Conservation (phyloP, 116 monocot species). For the Zostera marina region DNA sequence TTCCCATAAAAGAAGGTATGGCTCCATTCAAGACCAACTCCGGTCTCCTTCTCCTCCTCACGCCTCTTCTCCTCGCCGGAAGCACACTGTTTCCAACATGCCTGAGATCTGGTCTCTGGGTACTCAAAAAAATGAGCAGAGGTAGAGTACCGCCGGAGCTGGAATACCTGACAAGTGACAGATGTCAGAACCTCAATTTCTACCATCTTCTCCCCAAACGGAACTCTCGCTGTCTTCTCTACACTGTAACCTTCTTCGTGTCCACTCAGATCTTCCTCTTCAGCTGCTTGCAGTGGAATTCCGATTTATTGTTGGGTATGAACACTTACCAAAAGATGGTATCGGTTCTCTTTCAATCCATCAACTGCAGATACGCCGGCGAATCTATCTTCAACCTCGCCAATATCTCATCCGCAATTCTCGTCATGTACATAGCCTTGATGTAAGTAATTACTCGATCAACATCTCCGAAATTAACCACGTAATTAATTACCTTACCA, state of each 20-base stretch:
- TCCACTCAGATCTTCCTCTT: constrained; percentile 10
- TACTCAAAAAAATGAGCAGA: constrained; percentile 4
- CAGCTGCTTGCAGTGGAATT: constrained; percentile 37
- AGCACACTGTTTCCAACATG: constrained; percentile 37
- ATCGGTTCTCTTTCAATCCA: constrained; percentile 24
- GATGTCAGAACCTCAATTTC: neutral
- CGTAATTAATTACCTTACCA: too few species aligned
- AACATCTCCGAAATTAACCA: neutral
- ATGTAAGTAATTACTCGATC: constrained; percentile 28
- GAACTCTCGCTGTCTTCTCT: neutral
- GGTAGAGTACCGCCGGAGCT: neutral
- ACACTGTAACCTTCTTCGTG: constrained; percentile 6
- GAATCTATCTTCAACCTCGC: constrained; percentile 35
- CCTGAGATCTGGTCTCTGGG: constrained; percentile 18
- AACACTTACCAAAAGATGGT: constrained; percentile 24
- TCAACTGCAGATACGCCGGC: constrained; percentile 44
- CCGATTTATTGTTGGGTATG: constrained; percentile 22
- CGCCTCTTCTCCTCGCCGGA: constrained; percentile 21
- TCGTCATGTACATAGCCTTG: constrained; percentile 32
- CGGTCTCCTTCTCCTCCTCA: constrained; percentile 22
- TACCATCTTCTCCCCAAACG: constrained; percentile 1
- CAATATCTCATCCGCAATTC: constrained; percentile 22
- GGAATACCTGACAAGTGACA: constrained; percentile 5
- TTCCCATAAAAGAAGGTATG: constrained; percentile 59
- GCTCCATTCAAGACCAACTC: constrained; percentile 21